Percentiles rank a stretch among this genome's conserved stretches.
phyloP scores from a whole-genome alignment of 106 monocot species.

The Dendrobium huoshanense region DNA sequence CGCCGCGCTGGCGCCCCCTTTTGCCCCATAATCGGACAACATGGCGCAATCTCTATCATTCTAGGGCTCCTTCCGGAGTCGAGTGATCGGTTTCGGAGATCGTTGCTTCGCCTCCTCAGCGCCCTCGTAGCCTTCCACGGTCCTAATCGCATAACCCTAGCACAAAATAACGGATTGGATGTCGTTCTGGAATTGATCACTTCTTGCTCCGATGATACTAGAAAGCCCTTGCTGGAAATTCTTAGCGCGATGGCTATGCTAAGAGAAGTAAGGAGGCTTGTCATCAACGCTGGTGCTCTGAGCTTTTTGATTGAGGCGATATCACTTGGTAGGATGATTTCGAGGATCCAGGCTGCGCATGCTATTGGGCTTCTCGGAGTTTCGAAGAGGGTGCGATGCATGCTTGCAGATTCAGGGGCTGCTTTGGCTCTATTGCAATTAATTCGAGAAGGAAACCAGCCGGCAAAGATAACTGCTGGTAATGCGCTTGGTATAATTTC shows the following conservation, averaged over 20 bases:
- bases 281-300: slow-evolving; percentile 7
- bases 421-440: slow-evolving; percentile 25
- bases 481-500: slow-evolving; percentile 48
- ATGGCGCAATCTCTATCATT: slow-evolving; percentile 18
- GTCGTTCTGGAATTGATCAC: slow-evolving; percentile 8
- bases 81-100: slow-evolving; percentile 11
- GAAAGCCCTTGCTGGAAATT: slow-evolving; percentile 28
- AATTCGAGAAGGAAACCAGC: slow-evolving; percentile 19
- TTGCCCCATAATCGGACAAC: slow-evolving; percentile 14
- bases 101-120: slow-evolving; percentile 22
- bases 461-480: slow-evolving; percentile 22
- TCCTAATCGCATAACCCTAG: slow-evolving; percentile 23
- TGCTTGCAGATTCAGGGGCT: slow-evolving; percentile 26
- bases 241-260: slow-evolving; percentile 33
- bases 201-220: slow-evolving; percentile 16
- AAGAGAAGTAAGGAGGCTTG: slow-evolving; percentile 26
- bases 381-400: slow-evolving; percentile 18
- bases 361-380: slow-evolving; percentile 28
- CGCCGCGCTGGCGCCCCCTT: slow-evolving; percentile 11
- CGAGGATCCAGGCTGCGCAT: slow-evolving; percentile 28
- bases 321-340: slow-evolving; percentile 20
- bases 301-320: slow-evolving; percentile 28
- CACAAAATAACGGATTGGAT: slow-evolving; percentile 19
- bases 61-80: slow-evolving; percentile 24
- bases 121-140: slow-evolving; percentile 16